A percentile compares a stretch with the other conserved stretches of the same genome.
phyloP scores from a whole-genome alignment of 805 yeast genomes.

The Yarrowia yakushimensis region DNA sequence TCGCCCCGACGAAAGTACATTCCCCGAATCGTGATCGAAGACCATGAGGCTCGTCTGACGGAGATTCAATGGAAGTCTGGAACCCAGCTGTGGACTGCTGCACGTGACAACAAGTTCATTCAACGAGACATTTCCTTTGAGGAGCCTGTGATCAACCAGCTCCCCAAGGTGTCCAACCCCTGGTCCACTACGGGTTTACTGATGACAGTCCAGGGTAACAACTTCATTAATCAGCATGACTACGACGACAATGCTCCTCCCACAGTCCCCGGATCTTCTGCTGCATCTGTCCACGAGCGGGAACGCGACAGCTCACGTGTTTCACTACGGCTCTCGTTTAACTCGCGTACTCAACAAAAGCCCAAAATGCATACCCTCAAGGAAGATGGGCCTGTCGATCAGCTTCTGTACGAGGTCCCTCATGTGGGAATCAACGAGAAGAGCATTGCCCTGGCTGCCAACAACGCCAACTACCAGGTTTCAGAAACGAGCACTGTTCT shows the following conservation, averaged over 20 bases:
- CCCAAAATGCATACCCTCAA: not conserved
- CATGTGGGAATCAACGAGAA: constrained; percentile 15
- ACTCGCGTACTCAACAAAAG: not conserved
- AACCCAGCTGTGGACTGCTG: constrained; percentile 50
- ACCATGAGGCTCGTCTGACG: constrained; percentile 38
- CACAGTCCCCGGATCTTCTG: not conserved
- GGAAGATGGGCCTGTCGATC: constrained; percentile 4
- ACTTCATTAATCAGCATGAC: not conserved
- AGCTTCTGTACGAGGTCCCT: constrained; percentile 8
- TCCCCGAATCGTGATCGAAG: constrained; percentile 55
- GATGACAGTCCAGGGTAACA: constrained; percentile 49
- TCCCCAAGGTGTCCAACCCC: constrained; percentile 50
- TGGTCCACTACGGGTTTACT: constrained; percentile 60
- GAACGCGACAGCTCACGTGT: not conserved
- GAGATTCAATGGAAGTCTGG: constrained; percentile 27
- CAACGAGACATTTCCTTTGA: constrained; percentile 49
- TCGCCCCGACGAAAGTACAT: constrained; percentile 66
- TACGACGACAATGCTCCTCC: not conserved
- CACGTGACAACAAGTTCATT: constrained; percentile 49
- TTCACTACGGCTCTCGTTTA: not conserved
- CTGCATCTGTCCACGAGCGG: constrained; percentile 25
- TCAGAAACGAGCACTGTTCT: not conserved
- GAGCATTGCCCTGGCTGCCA: not conserved
- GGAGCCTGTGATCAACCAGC: constrained; percentile 46
- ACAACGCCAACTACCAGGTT: not conserved